Evolutionary conservation across 2,329 filamentous ascomycete species (phyloP).

Genomic region (Stagonosporopsis cucurbitacearum): DNA sequence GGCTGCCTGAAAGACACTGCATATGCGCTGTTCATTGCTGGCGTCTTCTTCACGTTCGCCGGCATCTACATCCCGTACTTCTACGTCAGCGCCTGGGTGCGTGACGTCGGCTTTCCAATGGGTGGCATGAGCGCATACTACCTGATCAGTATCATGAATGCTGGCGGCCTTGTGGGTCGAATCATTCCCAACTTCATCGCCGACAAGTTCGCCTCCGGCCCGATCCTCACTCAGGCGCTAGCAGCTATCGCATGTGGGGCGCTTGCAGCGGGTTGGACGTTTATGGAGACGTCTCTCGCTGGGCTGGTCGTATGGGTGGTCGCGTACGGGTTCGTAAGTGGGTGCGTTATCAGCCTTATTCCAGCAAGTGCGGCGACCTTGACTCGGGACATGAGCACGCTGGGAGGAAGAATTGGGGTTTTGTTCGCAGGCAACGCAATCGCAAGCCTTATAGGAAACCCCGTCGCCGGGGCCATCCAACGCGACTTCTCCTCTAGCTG

Average conservation of each 20-base stretch:
- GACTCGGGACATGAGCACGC: slow-evolving; percentile 28
- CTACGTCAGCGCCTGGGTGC: slow-evolving; percentile 22
- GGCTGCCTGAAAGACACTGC: slow-evolving; percentile 12
- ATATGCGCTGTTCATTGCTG: slow-evolving; percentile 23
- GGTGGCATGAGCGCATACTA: slow-evolving; percentile 17
- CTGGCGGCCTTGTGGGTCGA: slow-evolving; percentile 46
- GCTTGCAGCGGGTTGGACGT: slow-evolving; percentile 49
- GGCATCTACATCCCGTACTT: slow-evolving; percentile 25
- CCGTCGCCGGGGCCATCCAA: slow-evolving; percentile 30
- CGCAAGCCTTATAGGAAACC: slow-evolving; percentile 31
- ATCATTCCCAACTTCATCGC: slow-evolving; percentile 59
- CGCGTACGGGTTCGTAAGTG: slow-evolving; percentile 26
- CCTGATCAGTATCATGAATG: slow-evolving; percentile 24
- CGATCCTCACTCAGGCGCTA: slow-evolving; percentile 55
- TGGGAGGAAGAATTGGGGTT: slow-evolving; percentile 31
- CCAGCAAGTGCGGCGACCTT: slow-evolving; percentile 24
- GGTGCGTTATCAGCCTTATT: slow-evolving; percentile 27
- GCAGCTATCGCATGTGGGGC: slow-evolving; percentile 56
- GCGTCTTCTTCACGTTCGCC: slow-evolving; percentile 25
- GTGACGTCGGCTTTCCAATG: slow-evolving; percentile 15
- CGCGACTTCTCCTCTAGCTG: slow-evolving; percentile 8
- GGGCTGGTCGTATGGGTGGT: slow-evolving; percentile 23
- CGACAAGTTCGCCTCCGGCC: slow-evolving; percentile 56
- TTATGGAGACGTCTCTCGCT: slow-evolving; percentile 18
- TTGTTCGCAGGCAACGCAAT: slow-evolving; percentile 31